A percentile compares a stretch with the other conserved stretches of the same genome.
These are phyloP conservation scores for Dittrichia graveolens DNA, from an alignment of 129 eudicot species.

Conservation along the genomic window DNA sequence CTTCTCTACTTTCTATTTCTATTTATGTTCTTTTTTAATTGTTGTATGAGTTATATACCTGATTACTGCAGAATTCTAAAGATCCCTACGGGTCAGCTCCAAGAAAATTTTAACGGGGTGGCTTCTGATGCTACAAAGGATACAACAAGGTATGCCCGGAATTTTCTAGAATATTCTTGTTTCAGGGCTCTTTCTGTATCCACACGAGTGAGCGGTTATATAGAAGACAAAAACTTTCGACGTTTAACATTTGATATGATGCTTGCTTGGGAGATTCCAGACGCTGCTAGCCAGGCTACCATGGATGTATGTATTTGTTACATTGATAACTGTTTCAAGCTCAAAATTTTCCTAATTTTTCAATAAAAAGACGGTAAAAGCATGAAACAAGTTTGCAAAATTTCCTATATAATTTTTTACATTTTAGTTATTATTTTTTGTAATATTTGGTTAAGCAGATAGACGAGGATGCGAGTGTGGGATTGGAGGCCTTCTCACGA, in stretches of 20 bases:
- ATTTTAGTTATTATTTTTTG: not conserved
- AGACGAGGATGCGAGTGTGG: conserved; percentile 74
- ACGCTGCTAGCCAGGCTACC: conserved; percentile 63
- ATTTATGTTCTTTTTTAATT: not conserved
- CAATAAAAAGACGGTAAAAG: not conserved
- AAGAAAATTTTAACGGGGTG: conserved; percentile 63
- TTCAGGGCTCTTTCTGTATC: conserved; percentile 78
- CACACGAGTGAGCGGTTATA: conserved; percentile 61
- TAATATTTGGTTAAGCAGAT: conserved; percentile 44
- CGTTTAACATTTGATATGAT: conserved; percentile 89
- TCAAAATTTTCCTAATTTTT: not conserved
- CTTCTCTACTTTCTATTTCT: conserved; percentile 18
- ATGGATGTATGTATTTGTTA: conserved; percentile 50
- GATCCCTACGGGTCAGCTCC: conserved; percentile 54
- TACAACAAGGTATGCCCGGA: conserved; percentile 71
- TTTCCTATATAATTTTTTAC: not conserved
- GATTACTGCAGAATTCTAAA: conserved; percentile 69
- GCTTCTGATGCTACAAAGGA: conserved; percentile 64
- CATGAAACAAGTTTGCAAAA: not conserved
- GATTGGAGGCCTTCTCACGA: conserved; percentile 79
- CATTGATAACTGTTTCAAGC: not conserved
- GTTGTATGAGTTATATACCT: not conserved
- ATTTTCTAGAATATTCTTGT: conserved; percentile 84
- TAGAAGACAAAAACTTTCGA: conserved; percentile 81
- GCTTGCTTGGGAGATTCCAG: conserved; percentile 94